phyloP scores from a whole-genome alignment of 2,329 filamentous ascomycete genomes.

The Talaromyces sp. region DNA sequence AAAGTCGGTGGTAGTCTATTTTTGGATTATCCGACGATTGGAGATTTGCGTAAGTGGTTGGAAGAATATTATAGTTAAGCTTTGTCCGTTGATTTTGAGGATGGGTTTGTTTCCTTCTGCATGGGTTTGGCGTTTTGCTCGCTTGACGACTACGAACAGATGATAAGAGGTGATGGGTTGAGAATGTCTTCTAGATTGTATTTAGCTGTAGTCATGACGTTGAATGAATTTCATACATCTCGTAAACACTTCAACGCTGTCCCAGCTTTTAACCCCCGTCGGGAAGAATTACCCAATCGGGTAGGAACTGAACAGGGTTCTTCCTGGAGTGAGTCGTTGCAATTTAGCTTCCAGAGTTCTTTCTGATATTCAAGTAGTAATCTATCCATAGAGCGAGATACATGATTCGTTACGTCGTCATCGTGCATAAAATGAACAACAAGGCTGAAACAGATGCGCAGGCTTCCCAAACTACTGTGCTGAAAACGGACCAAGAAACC shows the following conservation, averaged over 20 bases:
- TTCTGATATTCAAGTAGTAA: neutral
- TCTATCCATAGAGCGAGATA: neutral
- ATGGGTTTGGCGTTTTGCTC: neutral
- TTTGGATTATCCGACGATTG: constrained; percentile 7
- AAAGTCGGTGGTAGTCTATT: constrained; percentile 15
- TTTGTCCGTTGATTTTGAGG: too few species aligned
- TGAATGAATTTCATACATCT: neutral
- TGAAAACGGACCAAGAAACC: neutral
- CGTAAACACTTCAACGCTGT: neutral
- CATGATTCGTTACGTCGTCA: neutral
- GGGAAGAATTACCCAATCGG: neutral
- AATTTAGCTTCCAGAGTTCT: neutral
- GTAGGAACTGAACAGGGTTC: neutral
- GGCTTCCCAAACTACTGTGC: neutral
- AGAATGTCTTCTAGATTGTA: neutral
- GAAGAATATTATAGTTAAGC: constrained; percentile 6
- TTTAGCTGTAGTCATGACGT: neutral
- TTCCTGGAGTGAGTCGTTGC: neutral
- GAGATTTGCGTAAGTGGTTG: constrained; percentile 6
- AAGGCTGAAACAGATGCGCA: neutral
- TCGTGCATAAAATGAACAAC: neutral
- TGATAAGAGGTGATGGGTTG: too few species aligned
- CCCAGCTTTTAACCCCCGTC: neutral
- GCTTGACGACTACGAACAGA: neutral
- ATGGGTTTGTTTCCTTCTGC: too few species aligned